These are phyloP conservation scores for Lasiodiplodia sp. DNA, from an alignment of 2,329 filamentous ascomycete species.

Conservation along the genomic window DNA sequence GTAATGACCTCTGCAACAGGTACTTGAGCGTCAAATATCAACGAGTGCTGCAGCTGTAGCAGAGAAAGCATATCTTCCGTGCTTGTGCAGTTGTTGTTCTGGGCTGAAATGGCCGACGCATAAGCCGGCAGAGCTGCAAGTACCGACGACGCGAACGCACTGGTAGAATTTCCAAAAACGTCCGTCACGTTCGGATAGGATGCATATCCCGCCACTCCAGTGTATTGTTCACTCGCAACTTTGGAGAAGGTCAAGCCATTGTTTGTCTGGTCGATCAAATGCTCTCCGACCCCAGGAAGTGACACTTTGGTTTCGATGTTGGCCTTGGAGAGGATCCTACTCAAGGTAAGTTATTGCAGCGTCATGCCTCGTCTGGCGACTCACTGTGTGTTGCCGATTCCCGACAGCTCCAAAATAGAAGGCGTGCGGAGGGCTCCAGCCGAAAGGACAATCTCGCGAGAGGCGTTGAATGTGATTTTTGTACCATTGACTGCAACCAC, in stretches of 20 bases:
- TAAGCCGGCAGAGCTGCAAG: slow-evolving; percentile 34
- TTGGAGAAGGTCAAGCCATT: slow-evolving; percentile 28
- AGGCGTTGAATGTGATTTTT: background rate
- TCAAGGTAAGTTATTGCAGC: background rate
- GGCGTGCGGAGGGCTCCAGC: slow-evolving; percentile 33
- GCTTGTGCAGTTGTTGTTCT: slow-evolving; percentile 27
- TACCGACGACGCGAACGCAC: slow-evolving; percentile 33
- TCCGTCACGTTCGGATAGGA: slow-evolving; percentile 36
- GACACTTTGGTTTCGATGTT: slow-evolving; percentile 14
- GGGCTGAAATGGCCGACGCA: slow-evolving; percentile 31
- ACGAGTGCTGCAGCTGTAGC: slow-evolving; percentile 35
- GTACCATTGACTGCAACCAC: background rate
- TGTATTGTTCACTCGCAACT: slow-evolving; percentile 33
- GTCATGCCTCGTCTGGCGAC: background rate
- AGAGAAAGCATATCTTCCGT: slow-evolving; percentile 36
- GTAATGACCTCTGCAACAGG: slow-evolving; percentile 41
- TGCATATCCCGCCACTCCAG: slow-evolving; percentile 37
- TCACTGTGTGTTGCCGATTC: slow-evolving; percentile 33
- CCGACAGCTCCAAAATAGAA: slow-evolving; percentile 33
- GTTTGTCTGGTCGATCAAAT: slow-evolving; percentile 37
- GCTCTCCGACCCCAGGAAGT: slow-evolving; percentile 36
- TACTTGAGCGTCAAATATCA: slow-evolving; percentile 50
- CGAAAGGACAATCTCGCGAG: slow-evolving; percentile 35
- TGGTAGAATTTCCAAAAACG: slow-evolving; percentile 36
- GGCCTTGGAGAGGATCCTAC: slow-evolving; percentile 30